Conservation (phyloP, 2,329 filamentous ascomycete species). For the Penicillium crustosum region DNA sequence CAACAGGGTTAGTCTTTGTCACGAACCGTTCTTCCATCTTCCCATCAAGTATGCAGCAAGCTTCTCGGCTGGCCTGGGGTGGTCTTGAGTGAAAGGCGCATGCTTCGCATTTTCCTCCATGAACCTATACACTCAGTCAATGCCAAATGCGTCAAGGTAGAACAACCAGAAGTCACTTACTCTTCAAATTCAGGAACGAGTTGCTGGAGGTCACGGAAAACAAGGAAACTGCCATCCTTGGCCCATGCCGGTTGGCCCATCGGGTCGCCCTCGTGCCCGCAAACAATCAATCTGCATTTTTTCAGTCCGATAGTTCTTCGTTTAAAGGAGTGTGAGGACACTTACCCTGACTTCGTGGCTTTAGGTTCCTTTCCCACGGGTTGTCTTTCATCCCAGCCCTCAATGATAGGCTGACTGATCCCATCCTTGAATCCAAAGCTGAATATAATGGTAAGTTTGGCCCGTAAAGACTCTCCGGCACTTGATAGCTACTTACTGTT, state of each 20-base stretch:
- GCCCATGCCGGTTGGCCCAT: constrained; percentile 39
- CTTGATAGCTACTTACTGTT: constrained; percentile 18
- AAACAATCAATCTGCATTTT: constrained; percentile 37
- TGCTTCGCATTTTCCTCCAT: constrained; percentile 33
- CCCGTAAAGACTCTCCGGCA: background rate
- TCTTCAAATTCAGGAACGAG: constrained; percentile 47
- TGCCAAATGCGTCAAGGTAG: background rate
- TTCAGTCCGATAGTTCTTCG: constrained; percentile 16
- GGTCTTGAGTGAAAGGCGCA: constrained; percentile 21
- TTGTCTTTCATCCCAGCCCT: constrained; percentile 30
- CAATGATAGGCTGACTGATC: constrained; percentile 43
- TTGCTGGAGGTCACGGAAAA: constrained; percentile 48
- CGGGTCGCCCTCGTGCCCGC: constrained; percentile 39
- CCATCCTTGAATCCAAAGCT: constrained; percentile 49
- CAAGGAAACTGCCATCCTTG: constrained; percentile 48
- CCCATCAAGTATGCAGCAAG: constrained; percentile 48
- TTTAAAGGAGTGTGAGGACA: too few species aligned
- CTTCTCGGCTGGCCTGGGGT: constrained; percentile 21
- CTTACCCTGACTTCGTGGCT: constrained; percentile 28
- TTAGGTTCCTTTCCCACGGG: constrained; percentile 2
- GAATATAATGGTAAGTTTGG: background rate
- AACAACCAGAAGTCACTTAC: constrained; percentile 12
- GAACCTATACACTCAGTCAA: constrained; percentile 26
- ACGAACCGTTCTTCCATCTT: constrained; percentile 44
- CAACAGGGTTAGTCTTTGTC: background rate